Percentiles rank a stretch among this genome's conserved stretches.
Conservation (phyloP, 495 filamentous ascomycete species). For the Penicillium odoratum region DNA sequence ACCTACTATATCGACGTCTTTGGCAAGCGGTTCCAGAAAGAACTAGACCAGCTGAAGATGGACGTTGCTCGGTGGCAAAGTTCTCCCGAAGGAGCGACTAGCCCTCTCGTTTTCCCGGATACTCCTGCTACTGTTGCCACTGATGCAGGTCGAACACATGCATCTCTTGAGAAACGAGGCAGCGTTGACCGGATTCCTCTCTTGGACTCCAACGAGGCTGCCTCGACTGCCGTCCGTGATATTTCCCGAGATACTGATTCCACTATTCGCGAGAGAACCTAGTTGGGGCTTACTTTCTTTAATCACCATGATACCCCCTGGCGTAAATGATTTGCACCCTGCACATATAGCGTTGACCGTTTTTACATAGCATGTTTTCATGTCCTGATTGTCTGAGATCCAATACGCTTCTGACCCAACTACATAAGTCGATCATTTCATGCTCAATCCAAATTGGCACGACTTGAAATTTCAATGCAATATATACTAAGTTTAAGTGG, state of each 20-base stretch:
- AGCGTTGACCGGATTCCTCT: conserved; percentile 45
- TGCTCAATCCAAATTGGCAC: not conserved
- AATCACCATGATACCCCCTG: conserved; percentile 20
- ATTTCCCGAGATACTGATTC: conserved; percentile 9
- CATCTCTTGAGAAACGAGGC: conserved; percentile 29
- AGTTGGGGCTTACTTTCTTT: conserved; percentile 10
- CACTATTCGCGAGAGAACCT: conserved; percentile 28
- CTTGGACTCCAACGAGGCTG: conserved; percentile 33
- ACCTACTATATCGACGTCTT: conserved; percentile 98
- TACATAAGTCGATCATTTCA: not conserved
- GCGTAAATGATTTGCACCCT: conserved; percentile 8
- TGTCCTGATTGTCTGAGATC: not conserved
- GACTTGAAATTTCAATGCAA: not conserved
- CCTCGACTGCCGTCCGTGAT: conserved; percentile 28
- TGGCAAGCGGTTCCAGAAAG: conserved; percentile 93
- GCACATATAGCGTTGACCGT: not conserved
- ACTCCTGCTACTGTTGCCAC: conserved; percentile 18
- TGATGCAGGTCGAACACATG: conserved; percentile 11
- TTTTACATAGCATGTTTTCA: not conserved
- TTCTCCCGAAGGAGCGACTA: conserved; percentile 39
- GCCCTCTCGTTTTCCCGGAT: conserved; percentile 33
- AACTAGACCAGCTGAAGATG: conserved; percentile 83
- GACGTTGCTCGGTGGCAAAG: conserved; percentile 90
- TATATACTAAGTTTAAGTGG: not conserved
- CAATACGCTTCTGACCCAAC: not conserved